Percentiles rank a stretch among this genome's conserved stretches.
These are phyloP conservation scores for Rhododendron kiyosumense DNA, from an alignment of 148 eudicot genomes.

Conservation along the genomic window DNA sequence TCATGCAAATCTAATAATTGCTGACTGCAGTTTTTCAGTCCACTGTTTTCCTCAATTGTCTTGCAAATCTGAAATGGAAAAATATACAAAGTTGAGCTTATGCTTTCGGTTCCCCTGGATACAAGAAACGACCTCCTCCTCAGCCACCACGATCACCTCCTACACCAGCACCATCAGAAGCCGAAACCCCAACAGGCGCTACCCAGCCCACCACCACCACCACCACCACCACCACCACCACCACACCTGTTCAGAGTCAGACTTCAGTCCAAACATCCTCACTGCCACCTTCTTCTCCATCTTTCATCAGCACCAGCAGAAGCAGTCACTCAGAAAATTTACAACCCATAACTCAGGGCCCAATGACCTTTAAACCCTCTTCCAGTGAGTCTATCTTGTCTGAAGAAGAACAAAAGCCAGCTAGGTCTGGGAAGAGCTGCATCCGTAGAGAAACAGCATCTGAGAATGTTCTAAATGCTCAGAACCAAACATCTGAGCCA, in stretches of 20 bases:
- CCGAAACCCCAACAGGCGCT: neutral
- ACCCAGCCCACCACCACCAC: neutral
- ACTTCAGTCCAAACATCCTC: neutral
- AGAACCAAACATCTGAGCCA: neutral
- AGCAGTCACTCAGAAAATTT: neutral
- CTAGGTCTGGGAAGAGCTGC: neutral
- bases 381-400: neutral
- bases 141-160: neutral
- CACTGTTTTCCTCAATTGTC: no score
- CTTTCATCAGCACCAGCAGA: neutral
- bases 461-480: neutral
- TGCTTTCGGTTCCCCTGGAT: conserved; percentile 15
- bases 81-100: neutral
- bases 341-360: neutral
- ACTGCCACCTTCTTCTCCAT: neutral
- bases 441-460: neutral
- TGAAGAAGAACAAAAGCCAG: neutral
- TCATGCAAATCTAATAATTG: no score
- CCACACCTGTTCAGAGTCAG: neutral
- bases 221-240: neutral
- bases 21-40: no score
- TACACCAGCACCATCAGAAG: neutral
- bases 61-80: no score
- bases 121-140: neutral
- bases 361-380: neutral